Percentiles rank a stretch among this genome's conserved stretches.
These are phyloP conservation scores for Vaccinium macrocarpon DNA, from an alignment of 148 eudicot species.

Conservation along the genomic window DNA sequence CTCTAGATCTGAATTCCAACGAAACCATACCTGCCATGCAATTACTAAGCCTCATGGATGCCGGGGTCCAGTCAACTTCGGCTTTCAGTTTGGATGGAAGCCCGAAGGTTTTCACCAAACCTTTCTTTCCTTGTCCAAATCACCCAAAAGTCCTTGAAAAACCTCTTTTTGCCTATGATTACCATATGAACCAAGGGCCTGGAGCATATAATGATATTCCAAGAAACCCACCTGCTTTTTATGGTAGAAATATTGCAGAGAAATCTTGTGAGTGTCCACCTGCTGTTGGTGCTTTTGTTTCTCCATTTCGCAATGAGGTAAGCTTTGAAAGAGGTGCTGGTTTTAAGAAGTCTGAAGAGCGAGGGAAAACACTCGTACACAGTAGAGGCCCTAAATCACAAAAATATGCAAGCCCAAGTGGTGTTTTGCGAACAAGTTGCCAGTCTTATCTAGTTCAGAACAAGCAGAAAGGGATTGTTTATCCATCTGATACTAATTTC, in stretches of 20 bases:
- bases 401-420: conserved; percentile 19
- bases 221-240: conserved; percentile 26
- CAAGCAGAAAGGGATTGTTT: conserved; percentile 18
- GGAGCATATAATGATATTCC: conserved; percentile 31
- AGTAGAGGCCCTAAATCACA: conserved; percentile 15
- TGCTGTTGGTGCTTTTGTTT: conserved; percentile 26
- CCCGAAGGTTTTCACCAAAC: conserved; percentile 27
- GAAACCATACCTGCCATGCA: conserved; percentile 81
- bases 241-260: conserved; percentile 25
- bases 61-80: conserved; percentile 31
- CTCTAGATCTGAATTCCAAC: conserved; percentile 41
- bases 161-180: conserved; percentile 19
- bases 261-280: conserved; percentile 28
- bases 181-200: conserved; percentile 20
- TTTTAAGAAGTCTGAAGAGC: conserved; percentile 32
- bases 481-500: conserved; percentile 3
- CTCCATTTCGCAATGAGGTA: conserved; percentile 24
- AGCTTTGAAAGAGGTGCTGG: conserved; percentile 18
- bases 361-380: conserved; percentile 28
- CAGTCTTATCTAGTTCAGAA: conserved; percentile 2
- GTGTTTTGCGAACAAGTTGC: conserved; percentile 11
- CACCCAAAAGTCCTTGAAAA: conserved; percentile 33
- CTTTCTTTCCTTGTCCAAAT: conserved; percentile 27
- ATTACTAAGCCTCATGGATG: conserved; percentile 69
- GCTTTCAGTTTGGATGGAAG: conserved; percentile 28